A percentile compares a stretch with the other conserved stretches of the same genome.
phyloP scores from a whole-genome alignment of 345 rosid species.

The Acer yangbiense region DNA sequence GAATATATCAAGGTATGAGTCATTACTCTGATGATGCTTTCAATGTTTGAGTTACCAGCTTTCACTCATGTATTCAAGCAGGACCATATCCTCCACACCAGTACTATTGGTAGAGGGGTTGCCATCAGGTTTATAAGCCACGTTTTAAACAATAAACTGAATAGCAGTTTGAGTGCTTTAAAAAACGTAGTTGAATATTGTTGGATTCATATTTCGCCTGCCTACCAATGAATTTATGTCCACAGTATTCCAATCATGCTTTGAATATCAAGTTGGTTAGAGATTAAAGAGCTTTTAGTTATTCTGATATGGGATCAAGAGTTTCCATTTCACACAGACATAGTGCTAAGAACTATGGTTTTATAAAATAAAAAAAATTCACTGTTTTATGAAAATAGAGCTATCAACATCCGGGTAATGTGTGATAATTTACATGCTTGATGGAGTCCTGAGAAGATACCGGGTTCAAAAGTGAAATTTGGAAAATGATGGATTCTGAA shows the following conservation, averaged over 20 bases:
- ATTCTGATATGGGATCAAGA: neutral
- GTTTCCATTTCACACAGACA: neutral
- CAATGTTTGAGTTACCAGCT: neutral
- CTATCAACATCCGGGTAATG: neutral
- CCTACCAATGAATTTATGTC: neutral
- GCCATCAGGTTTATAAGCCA: neutral
- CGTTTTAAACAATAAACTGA: neutral
- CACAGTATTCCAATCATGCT: neutral
- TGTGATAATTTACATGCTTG: neutral
- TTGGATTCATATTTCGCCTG: neutral
- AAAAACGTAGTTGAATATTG: neutral
- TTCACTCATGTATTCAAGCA: neutral
- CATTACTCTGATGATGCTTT: neutral
- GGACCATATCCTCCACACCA: neutral
- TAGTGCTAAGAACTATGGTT: neutral
- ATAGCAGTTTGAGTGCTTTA: neutral
- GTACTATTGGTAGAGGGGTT: neutral
- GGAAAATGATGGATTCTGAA: neutral
- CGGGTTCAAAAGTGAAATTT: neutral
- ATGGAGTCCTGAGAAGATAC: neutral
- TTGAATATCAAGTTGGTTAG: conserved; percentile 1
- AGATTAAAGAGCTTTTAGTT: neutral
- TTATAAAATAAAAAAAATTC: neutral
- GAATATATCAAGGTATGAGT: conserved; percentile 85
- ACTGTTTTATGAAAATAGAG: neutral